These are phyloP conservation scores for Trifolium repens DNA, from an alignment of 306 rosid species.

Conservation along the genomic window DNA sequence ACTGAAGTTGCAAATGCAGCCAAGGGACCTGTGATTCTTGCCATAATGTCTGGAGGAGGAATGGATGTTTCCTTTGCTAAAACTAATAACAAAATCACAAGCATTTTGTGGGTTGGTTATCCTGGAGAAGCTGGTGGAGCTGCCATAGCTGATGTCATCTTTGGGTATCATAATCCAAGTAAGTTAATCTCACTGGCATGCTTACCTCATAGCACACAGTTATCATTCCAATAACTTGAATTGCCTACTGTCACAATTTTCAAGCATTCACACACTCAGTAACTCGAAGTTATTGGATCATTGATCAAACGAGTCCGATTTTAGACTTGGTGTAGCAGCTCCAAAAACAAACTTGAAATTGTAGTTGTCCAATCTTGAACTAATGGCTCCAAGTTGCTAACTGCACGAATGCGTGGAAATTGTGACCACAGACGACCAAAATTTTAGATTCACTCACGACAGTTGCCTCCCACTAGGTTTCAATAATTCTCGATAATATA, in stretches of 20 bases:
- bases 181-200: constrained; percentile 35
- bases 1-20: constrained; percentile 79
- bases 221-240: not conserved
- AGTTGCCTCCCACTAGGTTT: not conserved
- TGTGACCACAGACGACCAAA: not conserved
- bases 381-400: not conserved
- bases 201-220: not conserved
- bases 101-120: constrained; percentile 97
- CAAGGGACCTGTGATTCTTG: constrained; percentile 89
- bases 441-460: not conserved
- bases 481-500: not conserved
- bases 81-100: constrained; percentile 60
- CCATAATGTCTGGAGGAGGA: constrained; percentile 97
- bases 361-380: not conserved
- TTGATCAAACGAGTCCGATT: not conserved
- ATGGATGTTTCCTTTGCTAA: constrained; percentile 89
- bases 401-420: not conserved
- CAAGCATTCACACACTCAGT: not conserved
- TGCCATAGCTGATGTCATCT: constrained; percentile 87
- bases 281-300: not conserved
- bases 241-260: not conserved
- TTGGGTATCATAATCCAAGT: constrained; percentile 87
- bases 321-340: not conserved
- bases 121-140: constrained; percentile 99
- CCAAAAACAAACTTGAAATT: not conserved